Percentiles rank a stretch among this genome's conserved stretches.
phyloP scores from a whole-genome alignment of 2,329 filamentous ascomycete genomes.

The Sporothrix humicola region DNA sequence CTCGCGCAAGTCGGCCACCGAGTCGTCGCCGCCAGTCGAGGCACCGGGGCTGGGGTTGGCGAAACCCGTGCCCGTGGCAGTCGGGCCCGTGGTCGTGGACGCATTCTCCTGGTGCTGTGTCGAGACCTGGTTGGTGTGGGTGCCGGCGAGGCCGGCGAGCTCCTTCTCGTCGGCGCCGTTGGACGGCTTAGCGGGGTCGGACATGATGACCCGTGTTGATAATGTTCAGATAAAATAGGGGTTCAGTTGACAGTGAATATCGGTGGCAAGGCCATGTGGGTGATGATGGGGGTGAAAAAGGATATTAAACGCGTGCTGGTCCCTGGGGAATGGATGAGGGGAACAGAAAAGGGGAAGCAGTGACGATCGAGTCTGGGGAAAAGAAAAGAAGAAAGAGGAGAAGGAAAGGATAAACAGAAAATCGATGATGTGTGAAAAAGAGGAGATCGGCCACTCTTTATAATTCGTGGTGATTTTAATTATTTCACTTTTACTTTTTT shows the following conservation, averaged over 20 bases:
- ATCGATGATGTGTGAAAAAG: neutral
- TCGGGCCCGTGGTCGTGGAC: neutral
- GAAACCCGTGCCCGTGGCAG: neutral
- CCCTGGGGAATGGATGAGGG: neutral
- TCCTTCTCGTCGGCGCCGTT: constrained; percentile 21
- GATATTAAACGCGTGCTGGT: neutral
- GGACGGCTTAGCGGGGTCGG: constrained; percentile 9
- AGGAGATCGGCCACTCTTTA: constrained; percentile 21
- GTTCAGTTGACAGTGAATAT: constrained; percentile 8
- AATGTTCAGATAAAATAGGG: neutral
- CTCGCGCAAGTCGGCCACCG: neutral
- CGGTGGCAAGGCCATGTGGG: constrained; percentile 23
- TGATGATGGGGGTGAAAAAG: neutral
- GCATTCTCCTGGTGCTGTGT: constrained; percentile 19
- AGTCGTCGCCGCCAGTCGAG: constrained; percentile 18
- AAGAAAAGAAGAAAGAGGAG: neutral
- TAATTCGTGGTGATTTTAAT: neutral
- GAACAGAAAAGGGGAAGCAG: neutral
- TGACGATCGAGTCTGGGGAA: constrained; percentile 26
- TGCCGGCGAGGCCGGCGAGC: neutral
- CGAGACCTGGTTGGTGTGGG: constrained; percentile 6
- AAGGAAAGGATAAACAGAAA: neutral
- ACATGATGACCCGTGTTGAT: neutral
- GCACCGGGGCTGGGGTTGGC: neutral
- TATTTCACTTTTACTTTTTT: neutral